phyloP scores from a whole-genome alignment of 306 rosid genomes.

The Castanopsis chinensis region DNA sequence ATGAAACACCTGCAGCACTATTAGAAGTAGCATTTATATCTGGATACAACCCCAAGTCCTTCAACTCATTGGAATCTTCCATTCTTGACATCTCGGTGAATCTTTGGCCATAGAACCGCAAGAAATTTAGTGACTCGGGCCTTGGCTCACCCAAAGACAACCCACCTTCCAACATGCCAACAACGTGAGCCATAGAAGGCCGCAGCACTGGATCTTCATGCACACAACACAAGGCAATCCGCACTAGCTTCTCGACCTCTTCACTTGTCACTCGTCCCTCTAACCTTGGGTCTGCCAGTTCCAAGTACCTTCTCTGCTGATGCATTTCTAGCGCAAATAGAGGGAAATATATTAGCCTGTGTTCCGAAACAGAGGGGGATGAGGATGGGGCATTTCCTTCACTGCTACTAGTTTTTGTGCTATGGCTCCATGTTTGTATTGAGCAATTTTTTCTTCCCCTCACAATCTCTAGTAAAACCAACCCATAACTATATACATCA shows the following conservation, averaged over 20 bases:
- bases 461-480: conserved; percentile 80
- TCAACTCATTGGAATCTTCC: conserved; percentile 6
- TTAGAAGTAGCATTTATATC: conserved; percentile 27
- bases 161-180: conserved; percentile 84
- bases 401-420: conserved; percentile 49
- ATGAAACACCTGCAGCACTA: conserved; percentile 32
- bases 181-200: conserved; percentile 70
- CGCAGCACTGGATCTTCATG: conserved; percentile 88
- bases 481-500: conserved; percentile 86
- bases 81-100: conserved; percentile 67
- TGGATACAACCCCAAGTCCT: conserved; percentile 20
- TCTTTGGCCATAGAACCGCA: conserved; percentile 77
- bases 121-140: conserved; percentile 63
- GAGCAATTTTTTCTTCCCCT: conserved; percentile 81
- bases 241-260: conserved; percentile 69
- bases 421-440: conserved; percentile 50
- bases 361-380: conserved; percentile 41
- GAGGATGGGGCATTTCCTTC: conserved; percentile 43
- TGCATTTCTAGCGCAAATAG: conserved; percentile 84
- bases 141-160: conserved; percentile 59
- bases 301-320: conserved; percentile 64
- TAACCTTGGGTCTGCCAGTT: conserved; percentile 67
- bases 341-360: conserved; percentile 63
- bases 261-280: conserved; percentile 63
- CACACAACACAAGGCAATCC: conserved; percentile 82